These are phyloP conservation scores for Pseudocercospora crystallina DNA, from an alignment of 2,329 filamentous ascomycete species.

Conservation along the genomic window DNA sequence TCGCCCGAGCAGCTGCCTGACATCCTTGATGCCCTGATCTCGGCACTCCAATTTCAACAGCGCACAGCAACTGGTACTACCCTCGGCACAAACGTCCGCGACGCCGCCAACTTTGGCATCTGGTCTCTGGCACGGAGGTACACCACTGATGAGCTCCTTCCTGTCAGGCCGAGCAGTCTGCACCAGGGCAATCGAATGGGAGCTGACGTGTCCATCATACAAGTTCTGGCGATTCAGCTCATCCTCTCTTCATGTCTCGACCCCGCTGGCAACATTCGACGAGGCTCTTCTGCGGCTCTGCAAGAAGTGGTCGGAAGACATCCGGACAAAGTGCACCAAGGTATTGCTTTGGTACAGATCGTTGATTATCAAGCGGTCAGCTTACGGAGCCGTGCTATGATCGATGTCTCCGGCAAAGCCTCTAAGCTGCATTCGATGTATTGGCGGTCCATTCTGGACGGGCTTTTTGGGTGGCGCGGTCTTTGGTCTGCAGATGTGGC, in stretches of 20 bases:
- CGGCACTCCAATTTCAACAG: constrained; percentile 85
- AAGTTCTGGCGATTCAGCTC: constrained; percentile 76
- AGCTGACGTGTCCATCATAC: constrained; percentile 39
- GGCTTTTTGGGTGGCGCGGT: constrained; percentile 80
- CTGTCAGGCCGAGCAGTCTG: constrained; percentile 48
- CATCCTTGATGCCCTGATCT: constrained; percentile 73
- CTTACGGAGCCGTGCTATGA: constrained; percentile 76
- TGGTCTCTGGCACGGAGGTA: constrained; percentile 92
- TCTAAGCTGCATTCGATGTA: constrained; percentile 64
- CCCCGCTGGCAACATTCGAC: constrained; percentile 86
- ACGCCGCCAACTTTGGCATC: constrained; percentile 93
- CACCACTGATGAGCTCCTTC: constrained; percentile 71
- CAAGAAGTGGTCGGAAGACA: constrained; percentile 94
- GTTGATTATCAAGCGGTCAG: constrained; percentile 95
- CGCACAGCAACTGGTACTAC: constrained; percentile 80
- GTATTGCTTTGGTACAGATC: constrained; percentile 81
- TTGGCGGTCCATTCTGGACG: constrained; percentile 68
- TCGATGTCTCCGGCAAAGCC: constrained; percentile 70
- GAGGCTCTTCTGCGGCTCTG: constrained; percentile 87
- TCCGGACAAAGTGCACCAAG: constrained; percentile 76
- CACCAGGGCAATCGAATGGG: constrained; percentile 7
- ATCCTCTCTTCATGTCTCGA: constrained; percentile 82
- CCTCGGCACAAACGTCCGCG: constrained; percentile 84
- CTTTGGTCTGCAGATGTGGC: constrained; percentile 74
- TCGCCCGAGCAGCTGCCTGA: constrained; percentile 68